Percentiles rank a stretch among this genome's conserved stretches.
Conservation (phyloP, 78 protist genomes). For the Tieghemostelium lacteum region DNA sequence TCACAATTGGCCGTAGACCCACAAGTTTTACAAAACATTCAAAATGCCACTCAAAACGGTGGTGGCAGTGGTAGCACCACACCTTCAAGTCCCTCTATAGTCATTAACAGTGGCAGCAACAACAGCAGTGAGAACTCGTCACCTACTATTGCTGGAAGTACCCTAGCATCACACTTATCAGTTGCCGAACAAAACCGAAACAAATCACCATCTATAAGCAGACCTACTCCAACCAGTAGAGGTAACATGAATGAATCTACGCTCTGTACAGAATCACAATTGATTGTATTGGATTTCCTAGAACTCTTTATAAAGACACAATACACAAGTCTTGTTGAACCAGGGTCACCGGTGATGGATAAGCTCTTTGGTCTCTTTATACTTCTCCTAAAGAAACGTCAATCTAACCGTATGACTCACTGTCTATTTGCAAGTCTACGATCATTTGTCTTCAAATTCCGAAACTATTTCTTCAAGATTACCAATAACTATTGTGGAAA, state of each 20-base stretch:
- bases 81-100: neutral
- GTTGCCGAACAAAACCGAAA: neutral
- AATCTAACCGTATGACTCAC: constrained; percentile 50
- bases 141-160: neutral
- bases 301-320: constrained; percentile 39
- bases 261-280: constrained; percentile 47
- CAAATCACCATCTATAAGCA: neutral
- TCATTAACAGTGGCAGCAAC: neutral
- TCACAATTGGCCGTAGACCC: neutral
- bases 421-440: constrained; percentile 23
- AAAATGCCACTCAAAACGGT: too few species aligned
- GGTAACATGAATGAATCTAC: constrained; percentile 22
- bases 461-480: constrained; percentile 41
- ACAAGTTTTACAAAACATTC: neutral
- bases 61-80: neutral
- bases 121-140: neutral
- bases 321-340: neutral
- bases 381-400: neutral
- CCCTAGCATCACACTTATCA: neutral
- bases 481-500: constrained; percentile 35
- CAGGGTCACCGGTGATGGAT: constrained; percentile 4
- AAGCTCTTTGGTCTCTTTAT: constrained; percentile 16
- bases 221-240: constrained; percentile 4
- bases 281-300: constrained; percentile 37
- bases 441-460: constrained; percentile 55